Conservation (phyloP, 2,329 filamentous ascomycete genomes). For the Colletotrichum sidae region DNA sequence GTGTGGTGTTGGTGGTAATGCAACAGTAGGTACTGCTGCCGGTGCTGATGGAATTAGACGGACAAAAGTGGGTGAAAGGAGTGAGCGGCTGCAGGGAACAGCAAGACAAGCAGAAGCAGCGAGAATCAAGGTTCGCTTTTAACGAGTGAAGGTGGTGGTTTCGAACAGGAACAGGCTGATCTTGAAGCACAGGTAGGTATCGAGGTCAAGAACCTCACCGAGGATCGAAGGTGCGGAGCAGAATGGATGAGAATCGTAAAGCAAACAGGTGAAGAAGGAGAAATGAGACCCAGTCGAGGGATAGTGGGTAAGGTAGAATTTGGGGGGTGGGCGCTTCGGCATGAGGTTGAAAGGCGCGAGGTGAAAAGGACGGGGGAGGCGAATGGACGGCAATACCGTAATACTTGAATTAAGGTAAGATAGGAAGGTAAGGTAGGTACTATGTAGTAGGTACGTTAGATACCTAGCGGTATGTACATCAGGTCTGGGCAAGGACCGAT, state of each 20-base stretch:
- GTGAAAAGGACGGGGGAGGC: slow-evolving; percentile 30
- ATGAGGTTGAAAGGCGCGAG: slow-evolving; percentile 34
- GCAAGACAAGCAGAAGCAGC: slow-evolving; percentile 16
- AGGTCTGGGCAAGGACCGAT: too few species aligned
- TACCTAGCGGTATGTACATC: too few species aligned
- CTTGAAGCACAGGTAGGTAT: too few species aligned
- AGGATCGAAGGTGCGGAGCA: background rate
- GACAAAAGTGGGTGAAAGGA: slow-evolving; percentile 31
- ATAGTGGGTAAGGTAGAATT: background rate
- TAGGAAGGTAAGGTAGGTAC: too few species aligned
- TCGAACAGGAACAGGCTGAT: background rate
- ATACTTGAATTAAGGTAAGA: too few species aligned
- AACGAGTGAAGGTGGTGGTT: slow-evolving; percentile 30
- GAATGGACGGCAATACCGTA: slow-evolving; percentile 10
- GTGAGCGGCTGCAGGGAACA: slow-evolving; percentile 32
- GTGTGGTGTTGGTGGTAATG: slow-evolving; percentile 12
- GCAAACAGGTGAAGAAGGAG: slow-evolving; percentile 15
- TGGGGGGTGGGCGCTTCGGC: slow-evolving; percentile 30
- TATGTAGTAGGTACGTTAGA: too few species aligned
- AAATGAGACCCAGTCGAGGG: slow-evolving; percentile 28
- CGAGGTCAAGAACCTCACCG: slow-evolving; percentile 24
- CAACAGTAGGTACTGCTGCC: slow-evolving; percentile 5
- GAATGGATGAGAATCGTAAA: background rate
- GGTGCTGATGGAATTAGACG: slow-evolving; percentile 30
- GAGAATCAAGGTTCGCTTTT: slow-evolving; percentile 31